These are phyloP conservation scores for Tolypocladium ophioglossoides DNA, from an alignment of 2,329 filamentous ascomycete genomes.

Conservation along the genomic window DNA sequence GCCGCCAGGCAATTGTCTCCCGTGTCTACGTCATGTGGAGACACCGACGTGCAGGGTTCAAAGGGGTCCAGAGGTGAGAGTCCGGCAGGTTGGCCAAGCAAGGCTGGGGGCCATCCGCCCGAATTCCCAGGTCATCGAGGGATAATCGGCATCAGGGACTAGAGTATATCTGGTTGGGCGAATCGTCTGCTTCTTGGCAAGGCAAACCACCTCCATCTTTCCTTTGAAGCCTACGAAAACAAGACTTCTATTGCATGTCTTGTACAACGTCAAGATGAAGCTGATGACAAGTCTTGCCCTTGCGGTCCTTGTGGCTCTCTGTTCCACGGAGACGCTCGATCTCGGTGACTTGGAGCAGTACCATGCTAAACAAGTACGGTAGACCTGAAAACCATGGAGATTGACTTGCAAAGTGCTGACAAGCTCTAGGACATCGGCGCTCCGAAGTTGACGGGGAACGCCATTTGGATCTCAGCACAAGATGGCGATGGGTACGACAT, in stretches of 20 bases:
- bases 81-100: too few species aligned
- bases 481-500: not conserved
- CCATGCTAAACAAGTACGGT: not conserved
- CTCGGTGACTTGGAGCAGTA: not conserved
- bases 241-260: not conserved
- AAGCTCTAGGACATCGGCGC: not conserved
- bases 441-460: not conserved
- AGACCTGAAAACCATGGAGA: not conserved
- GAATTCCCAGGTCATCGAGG: too few species aligned
- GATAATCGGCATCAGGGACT: not conserved
- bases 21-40: too few species aligned
- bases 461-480: not conserved
- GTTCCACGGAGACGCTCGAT: not conserved
- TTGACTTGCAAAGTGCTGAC: not conserved
- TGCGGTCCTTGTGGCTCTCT: not conserved
- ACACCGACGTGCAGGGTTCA: too few species aligned
- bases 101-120: too few species aligned
- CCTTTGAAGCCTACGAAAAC: not conserved
- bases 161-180: not conserved
- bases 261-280: not conserved
- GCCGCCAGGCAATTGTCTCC: too few species aligned
- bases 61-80: too few species aligned
- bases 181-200: not conserved
- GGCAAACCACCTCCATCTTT: not conserved
- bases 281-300: not conserved